These are phyloP conservation scores for Bretziella fagacearum DNA, from an alignment of 2,329 filamentous ascomycete species.

Conservation along the genomic window DNA sequence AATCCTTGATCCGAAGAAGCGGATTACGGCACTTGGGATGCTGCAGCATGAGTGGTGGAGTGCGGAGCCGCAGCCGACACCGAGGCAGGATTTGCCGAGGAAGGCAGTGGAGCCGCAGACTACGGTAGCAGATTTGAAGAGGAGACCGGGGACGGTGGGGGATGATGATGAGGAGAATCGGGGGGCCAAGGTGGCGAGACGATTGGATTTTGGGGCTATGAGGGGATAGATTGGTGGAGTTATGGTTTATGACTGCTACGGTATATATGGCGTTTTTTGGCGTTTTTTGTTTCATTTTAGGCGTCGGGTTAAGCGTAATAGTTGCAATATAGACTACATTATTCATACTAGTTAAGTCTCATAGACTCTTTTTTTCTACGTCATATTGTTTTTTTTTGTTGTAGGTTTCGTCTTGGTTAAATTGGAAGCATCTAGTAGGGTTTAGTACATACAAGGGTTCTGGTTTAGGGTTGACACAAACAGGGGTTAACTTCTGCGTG, in stretches of 20 bases:
- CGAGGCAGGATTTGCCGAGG: constrained; percentile 62
- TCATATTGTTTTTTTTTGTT: not conserved
- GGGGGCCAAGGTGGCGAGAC: constrained; percentile 62
- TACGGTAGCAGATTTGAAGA: constrained; percentile 61
- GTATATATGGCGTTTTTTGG: not conserved
- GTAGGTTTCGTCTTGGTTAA: not conserved
- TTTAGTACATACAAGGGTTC: not conserved
- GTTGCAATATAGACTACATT: not conserved
- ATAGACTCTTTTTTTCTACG: no score
- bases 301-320: not conserved
- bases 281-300: not conserved
- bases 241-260: not conserved
- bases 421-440: not conserved
- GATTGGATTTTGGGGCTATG: constrained; percentile 52
- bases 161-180: constrained; percentile 46
- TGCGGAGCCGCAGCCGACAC: constrained; percentile 64
- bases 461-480: not conserved
- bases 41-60: constrained; percentile 78
- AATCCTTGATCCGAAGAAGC: constrained; percentile 67
- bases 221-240: not conserved
- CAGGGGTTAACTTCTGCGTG: not conserved
- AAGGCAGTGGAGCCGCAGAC: constrained; percentile 54
- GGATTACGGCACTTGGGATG: constrained; percentile 61
- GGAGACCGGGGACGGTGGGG: constrained; percentile 31
- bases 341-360: no score